These are phyloP conservation scores for Cryptomeria japonica DNA, from an alignment of 75 land plant species.

Conservation along the genomic window DNA sequence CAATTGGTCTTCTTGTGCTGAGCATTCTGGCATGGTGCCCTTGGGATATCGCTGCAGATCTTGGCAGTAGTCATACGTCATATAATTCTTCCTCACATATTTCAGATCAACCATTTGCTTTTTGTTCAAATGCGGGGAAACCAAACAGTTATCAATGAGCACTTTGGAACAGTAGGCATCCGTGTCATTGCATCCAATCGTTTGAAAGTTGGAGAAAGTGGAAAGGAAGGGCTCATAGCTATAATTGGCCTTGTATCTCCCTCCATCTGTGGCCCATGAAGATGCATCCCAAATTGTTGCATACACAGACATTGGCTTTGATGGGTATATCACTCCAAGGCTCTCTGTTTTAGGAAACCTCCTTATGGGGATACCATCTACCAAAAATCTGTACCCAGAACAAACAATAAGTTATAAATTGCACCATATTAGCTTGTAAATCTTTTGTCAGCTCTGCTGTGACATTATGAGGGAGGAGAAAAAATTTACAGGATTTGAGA, in stretches of 20 bases:
- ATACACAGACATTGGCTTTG: slow-evolving; percentile 20
- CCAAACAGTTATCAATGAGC: neutral
- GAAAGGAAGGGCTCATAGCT: slow-evolving; percentile 16
- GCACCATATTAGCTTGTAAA: neutral
- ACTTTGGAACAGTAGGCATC: neutral
- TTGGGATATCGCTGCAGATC: slow-evolving; percentile 11
- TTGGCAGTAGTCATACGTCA: slow-evolving; percentile 9
- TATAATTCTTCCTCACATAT: slow-evolving; percentile 3
- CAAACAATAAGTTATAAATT: neutral
- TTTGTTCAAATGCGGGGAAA: neutral
- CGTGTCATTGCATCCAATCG: neutral
- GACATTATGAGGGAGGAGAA: neutral
- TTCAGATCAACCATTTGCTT: neutral
- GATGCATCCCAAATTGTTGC: slow-evolving; percentile 26
- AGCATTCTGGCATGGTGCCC: neutral
- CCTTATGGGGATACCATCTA: slow-evolving; percentile 40
- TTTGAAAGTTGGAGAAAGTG: slow-evolving; percentile 16
- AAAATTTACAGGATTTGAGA: slow-evolving; percentile 30
- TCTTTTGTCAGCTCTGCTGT: neutral
- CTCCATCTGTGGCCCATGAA: slow-evolving; percentile 25
- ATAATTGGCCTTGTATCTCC: slow-evolving; percentile 19
- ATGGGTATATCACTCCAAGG: slow-evolving; percentile 17
- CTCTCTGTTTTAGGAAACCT: slow-evolving; percentile 13
- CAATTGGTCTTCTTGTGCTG: neutral
- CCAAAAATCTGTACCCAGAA: slow-evolving; percentile 24